Evolutionary conservation across 805 yeast species (phyloP), one percentile per base, ranked within the genome.

Genomic region (Crinitomyces ghanaensis): DNA sequence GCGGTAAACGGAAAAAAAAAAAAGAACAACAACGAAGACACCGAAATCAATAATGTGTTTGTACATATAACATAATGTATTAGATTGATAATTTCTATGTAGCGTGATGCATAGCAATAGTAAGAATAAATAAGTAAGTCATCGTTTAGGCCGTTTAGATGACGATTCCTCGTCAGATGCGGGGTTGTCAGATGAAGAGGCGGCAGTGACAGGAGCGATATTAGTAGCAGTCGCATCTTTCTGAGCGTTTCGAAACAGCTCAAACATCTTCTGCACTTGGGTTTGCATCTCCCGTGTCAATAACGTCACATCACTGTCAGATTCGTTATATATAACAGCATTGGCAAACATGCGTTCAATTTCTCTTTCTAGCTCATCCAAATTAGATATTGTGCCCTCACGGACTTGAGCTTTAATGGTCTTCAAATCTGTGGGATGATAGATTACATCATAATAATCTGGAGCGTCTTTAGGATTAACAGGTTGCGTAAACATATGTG

Each of bases 331-430:
- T 91, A 82, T 82, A 12, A 81, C 68, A 12, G 88, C 82, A 53
- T 82, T 82, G 33, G 88, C 78, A 57, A 77, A 79, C 91, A 82
- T 79, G 38, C 76, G 60, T 59, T 76, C 66, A 28, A 82, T 61
- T 40, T 77, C 82, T 32, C 78, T 60, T 43, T 81, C 83, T 15
- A 82, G 58, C 37, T 76, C 74, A 15, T 51, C 60, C 7, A 58
- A 54, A 12, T 52, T 50, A 22, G 66, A 62, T 26, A 81, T 67
- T 35, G 66, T 63, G 0, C 74, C 76, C 32, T 72, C 72, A 40
- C 74, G 74, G 19, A 81, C 65, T 43, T 62, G 65, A 28, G 65
- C 63, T 39, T 68, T 62, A 26, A 82, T 70, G 4, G 73, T 70
- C 46, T 78, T 76, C 41, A 81, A 54, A 51, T 82, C 88, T 16